Evolutionary conservation across 2,329 filamentous ascomycete genomes (phyloP).

Genomic region (Nannizzia gypsea): DNA sequence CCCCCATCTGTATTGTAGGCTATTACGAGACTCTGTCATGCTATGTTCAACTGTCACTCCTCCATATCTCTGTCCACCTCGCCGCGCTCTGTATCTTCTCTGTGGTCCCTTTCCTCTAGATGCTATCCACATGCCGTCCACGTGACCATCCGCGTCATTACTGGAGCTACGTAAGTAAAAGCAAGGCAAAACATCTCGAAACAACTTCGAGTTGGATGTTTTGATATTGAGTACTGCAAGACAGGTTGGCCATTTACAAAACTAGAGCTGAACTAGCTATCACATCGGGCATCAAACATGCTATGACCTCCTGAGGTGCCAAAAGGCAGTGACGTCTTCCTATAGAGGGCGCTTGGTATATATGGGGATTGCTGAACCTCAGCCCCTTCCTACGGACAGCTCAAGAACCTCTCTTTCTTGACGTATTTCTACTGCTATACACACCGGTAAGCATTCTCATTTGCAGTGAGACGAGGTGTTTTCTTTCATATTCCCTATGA

Average conservation of each 20-base stretch:
- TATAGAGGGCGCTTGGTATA: not conserved
- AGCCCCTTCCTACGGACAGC: not conserved
- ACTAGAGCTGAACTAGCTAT: not conserved
- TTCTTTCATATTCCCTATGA: not conserved
- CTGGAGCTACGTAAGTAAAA: not conserved
- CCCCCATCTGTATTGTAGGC: not conserved
- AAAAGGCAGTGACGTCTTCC: not conserved
- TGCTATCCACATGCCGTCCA: not conserved
- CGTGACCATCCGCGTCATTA: not conserved
- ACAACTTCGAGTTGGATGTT: not conserved
- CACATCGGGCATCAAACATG: conserved; percentile 1
- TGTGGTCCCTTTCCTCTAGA: not conserved
- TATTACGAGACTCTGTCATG: not conserved
- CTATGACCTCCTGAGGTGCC: not conserved
- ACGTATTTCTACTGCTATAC: not conserved
- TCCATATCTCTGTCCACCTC: not conserved
- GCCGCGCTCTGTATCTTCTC: not conserved
- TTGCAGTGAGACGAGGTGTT: not conserved
- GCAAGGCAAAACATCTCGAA: not conserved
- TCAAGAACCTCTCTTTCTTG: not conserved
- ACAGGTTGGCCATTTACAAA: not conserved
- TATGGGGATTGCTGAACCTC: not conserved
- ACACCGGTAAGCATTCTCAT: not conserved
- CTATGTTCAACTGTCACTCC: not conserved
- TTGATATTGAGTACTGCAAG: not conserved